These are phyloP conservation scores for Candida broadrunensis DNA, from an alignment of 805 yeast species.

Conservation along the genomic window DNA sequence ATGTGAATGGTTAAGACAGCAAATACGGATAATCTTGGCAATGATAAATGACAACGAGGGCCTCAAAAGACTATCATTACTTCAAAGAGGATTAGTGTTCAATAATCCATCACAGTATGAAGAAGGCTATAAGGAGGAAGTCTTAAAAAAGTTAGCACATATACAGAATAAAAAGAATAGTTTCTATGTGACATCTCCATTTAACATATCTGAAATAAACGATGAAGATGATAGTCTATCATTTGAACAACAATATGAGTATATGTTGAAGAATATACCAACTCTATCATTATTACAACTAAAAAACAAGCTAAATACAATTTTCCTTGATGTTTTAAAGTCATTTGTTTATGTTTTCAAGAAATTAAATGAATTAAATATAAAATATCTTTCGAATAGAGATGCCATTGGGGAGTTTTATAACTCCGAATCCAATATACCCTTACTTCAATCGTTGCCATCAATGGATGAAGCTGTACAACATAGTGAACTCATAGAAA, in stretches of 20 bases:
- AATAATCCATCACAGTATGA: slow-evolving; percentile 20
- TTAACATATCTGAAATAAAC: slow-evolving; percentile 17
- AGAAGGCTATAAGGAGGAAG: slow-evolving; percentile 28
- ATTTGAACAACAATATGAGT: slow-evolving; percentile 22
- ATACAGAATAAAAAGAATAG: slow-evolving; percentile 10
- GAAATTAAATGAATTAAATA: slow-evolving; percentile 25
- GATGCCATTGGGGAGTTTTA: slow-evolving; percentile 25
- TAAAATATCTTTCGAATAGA: slow-evolving; percentile 22
- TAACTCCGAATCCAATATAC: slow-evolving; percentile 10
- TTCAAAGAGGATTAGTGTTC: slow-evolving; percentile 32
- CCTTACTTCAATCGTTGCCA: slow-evolving; percentile 23
- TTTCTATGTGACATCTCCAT: slow-evolving; percentile 27
- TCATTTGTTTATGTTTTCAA: slow-evolving; percentile 27
- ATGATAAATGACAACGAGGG: slow-evolving; percentile 38
- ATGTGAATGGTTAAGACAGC: slow-evolving; percentile 45
- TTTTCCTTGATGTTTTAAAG: slow-evolving; percentile 34
- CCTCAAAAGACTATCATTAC: slow-evolving; percentile 14
- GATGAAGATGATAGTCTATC: slow-evolving; percentile 8
- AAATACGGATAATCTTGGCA: slow-evolving; percentile 35
- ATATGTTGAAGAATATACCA: slow-evolving; percentile 22
- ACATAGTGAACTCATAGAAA: slow-evolving; percentile 25
- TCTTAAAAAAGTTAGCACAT: slow-evolving; percentile 12
- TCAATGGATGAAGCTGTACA: slow-evolving; percentile 26
- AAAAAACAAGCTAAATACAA: slow-evolving; percentile 28
- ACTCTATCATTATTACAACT: slow-evolving; percentile 27